Base-by-base conservation (phyloP, 208 protist genomes). In the Zelonia costaricensis region DNA sequence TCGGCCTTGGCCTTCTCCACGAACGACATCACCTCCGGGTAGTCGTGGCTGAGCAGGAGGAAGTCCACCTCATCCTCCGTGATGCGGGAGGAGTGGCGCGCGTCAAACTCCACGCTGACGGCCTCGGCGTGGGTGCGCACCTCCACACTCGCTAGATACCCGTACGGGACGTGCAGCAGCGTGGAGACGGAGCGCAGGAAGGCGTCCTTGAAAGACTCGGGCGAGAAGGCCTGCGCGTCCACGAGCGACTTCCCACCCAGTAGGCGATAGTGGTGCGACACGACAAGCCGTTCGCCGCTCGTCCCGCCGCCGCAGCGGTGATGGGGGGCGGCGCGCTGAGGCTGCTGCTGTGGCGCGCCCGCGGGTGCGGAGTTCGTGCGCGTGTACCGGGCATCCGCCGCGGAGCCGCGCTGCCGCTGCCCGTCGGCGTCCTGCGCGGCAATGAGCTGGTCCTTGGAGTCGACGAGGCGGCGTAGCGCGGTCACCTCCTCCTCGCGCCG, bases 111-210 rank as follows among this genome's bases (percentile, higher is more conserved):
- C 18, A 87, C 42, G 47, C 57, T 57, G 36, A 89, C 75, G 10
- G 76, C 64, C 36, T 80, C 78, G 18, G 53, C 52, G 31, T 67
- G 72, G 1, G 73, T 38, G 5, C 54, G 70, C 35, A 92, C 52
- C 30, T 75, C 69, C 2, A 86, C 43, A 38, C 78, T 63, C 18
- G 60, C 62, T 6, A 92, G 39, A 60, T 80, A 72, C 3, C 67
- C 72, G 35, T 66, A 60, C 8, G 81, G 74, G 0, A 89, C 63
- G 51, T 56, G 64, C 18, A 89, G 55, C 28, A 78, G 48, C 20
- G 74, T 59, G 27, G 76, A 80, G n/a, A 80, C 46, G 59, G 78
- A 81, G 8, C 63, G 57, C 35, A 82, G 52, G 47, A 93, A 59
- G 5, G 69, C 69, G 38, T 63, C 72, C 20, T 75, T 69, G 64